Base-by-base conservation (phyloP, 129 eudicot genomes). In the Glebionis coronaria region DNA sequence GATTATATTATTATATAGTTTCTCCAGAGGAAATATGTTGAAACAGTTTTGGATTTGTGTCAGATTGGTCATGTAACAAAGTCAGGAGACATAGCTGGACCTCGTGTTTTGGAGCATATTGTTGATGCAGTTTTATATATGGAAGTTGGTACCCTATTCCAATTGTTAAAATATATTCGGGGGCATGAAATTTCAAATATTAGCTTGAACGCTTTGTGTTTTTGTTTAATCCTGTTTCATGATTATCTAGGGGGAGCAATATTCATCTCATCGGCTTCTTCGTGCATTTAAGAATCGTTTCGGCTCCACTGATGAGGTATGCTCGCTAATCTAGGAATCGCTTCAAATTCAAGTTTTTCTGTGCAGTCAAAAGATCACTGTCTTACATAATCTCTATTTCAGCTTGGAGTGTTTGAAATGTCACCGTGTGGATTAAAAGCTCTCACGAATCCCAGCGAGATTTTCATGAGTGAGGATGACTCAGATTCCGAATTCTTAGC, bases 61-160 rank as follows among this genome's bases (percentile, higher is more conserved):
- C 87, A 89, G 99, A 84, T 81, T 53, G 99, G 99, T 28, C 99
- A 93, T 57, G 95, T 93, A 81, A 93, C 83, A 13, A 93, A 93
- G 77, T 72, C 90, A 61, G 99, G 99, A 78, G 99, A 93, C 14
- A 88, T 93, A 71, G 99, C 99, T 46, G 99, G 99, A 67, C 99
- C 99, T 67, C 99, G 96, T 66, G 85, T 82, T 42, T 74, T 93
- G 86, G 99, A 93, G 86, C 99, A 93, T 78, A 89, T 89, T 7
- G 99, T 93, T 65, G 99, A 93, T 73, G 97, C 76, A 19, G 99
- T 93, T 65, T 57, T 93, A 76, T 86, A 93, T 69, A 77, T 93
- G 90, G 99, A 93, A 79, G 99, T 88, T 67, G 73, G 95, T 84
- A 76, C 65, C 80, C n/a, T n/a, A n/a, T n/a, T n/a, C n/a, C n/a